Evolutionary conservation across 306 rosid species (phyloP).

Genomic region (Morella rubra): DNA sequence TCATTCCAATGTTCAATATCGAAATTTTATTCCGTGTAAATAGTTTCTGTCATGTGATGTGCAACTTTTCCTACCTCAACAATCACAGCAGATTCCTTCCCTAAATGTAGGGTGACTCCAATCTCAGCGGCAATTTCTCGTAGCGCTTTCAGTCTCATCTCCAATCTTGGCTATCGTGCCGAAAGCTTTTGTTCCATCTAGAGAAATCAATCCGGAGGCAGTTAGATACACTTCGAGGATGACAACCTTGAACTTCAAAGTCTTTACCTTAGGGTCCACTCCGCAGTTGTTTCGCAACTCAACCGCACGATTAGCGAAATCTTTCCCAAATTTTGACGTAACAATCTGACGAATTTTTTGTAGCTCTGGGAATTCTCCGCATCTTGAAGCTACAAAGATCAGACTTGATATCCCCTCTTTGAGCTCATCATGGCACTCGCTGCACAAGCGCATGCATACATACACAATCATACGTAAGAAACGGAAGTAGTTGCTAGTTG

Average conservation of each 20-base stretch:
- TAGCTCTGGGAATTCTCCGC: slow-evolving; percentile 79
- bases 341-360: slow-evolving; percentile 51
- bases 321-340: slow-evolving; percentile 50
- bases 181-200: no score
- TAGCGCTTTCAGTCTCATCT: no score
- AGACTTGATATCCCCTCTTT: slow-evolving; percentile 58
- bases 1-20: slow-evolving; percentile 14
- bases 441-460: slow-evolving; percentile 8
- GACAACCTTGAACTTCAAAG: neutral
- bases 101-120: no score
- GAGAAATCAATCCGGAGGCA: no score
- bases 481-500: neutral
- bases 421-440: slow-evolving; percentile 65
- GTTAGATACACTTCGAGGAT: neutral
- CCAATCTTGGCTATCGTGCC: no score
- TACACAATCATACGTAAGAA: slow-evolving; percentile 1
- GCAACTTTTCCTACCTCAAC: slow-evolving; percentile 30
- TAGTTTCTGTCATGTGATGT: slow-evolving; percentile 6
- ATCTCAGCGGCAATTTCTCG: no score
- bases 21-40: slow-evolving; percentile 3
- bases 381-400: slow-evolving; percentile 65
- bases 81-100: no score
- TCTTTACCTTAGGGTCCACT: slow-evolving; percentile 50
- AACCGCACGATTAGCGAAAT: slow-evolving; percentile 47
- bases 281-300: slow-evolving; percentile 47